Percentiles rank a stretch among this genome's conserved stretches.
Conservation (phyloP, 805 yeast species). For the Wickerhamiella occidentalis region DNA sequence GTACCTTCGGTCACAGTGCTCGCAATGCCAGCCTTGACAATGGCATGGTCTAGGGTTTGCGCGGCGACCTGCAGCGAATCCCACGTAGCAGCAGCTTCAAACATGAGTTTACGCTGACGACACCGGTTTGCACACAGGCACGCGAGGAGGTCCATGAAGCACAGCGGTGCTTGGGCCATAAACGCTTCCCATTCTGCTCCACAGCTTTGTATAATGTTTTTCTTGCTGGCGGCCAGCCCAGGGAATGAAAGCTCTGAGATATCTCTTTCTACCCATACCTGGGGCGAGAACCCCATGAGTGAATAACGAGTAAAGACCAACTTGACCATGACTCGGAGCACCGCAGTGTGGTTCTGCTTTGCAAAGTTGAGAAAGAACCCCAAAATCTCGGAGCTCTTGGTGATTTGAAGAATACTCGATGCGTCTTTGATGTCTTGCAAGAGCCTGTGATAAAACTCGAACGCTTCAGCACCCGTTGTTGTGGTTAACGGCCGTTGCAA, state of each 20-base stretch:
- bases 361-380: slow-evolving; percentile 26
- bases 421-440: slow-evolving; percentile 15
- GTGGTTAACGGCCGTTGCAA: slow-evolving; percentile 21
- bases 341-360: slow-evolving; percentile 20
- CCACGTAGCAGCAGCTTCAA: slow-evolving; percentile 47
- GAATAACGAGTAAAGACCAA: slow-evolving; percentile 14
- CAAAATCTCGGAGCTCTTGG: slow-evolving; percentile 24
- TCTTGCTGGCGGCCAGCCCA: slow-evolving; percentile 27
- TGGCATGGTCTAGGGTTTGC: slow-evolving; percentile 47
- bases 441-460: slow-evolving; percentile 15
- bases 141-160: slow-evolving; percentile 38
- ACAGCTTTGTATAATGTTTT: slow-evolving; percentile 19
- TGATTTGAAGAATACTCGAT: slow-evolving; percentile 14
- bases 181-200: slow-evolving; percentile 25
- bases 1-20: slow-evolving; percentile 12
- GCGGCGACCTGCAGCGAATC: slow-evolving; percentile 71
- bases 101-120: slow-evolving; percentile 65
- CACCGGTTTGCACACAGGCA: slow-evolving; percentile 57
- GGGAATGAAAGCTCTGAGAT: slow-evolving; percentile 36
- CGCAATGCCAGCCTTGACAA: slow-evolving; percentile 23
- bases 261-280: slow-evolving; percentile 28
- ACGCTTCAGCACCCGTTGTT: slow-evolving; percentile 18
- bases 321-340: slow-evolving; percentile 24
- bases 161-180: slow-evolving; percentile 25
- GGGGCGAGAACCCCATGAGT: slow-evolving; percentile 15